Percentiles rank a stretch among this genome's conserved stretches.
Conservation (phyloP, 139 green algal genomes). For the Tetraselmis chui region DNA sequence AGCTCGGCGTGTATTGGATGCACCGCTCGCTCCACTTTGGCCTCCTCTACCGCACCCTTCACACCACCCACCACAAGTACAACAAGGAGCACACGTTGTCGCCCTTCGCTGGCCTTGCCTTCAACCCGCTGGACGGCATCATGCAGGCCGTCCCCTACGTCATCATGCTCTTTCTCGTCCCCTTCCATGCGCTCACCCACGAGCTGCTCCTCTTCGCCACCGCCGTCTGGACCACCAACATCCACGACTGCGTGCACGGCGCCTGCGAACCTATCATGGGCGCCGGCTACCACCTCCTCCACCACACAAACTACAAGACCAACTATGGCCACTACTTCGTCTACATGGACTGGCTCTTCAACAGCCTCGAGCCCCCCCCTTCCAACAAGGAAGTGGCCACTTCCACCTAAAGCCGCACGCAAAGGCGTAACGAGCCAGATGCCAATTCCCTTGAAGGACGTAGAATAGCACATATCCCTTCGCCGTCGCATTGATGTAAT, state of each 20-base stretch:
- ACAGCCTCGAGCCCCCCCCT: slow-evolving; percentile 36
- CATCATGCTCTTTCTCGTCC: slow-evolving; percentile 71
- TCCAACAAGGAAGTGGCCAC: not conserved
- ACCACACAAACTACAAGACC: slow-evolving; percentile 89
- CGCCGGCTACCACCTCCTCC: slow-evolving; percentile 91
- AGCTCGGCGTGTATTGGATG: slow-evolving; percentile 95
- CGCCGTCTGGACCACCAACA: slow-evolving; percentile 92
- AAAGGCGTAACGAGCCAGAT: no score
- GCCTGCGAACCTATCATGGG: slow-evolving; percentile 83
- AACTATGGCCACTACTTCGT: slow-evolving; percentile 95
- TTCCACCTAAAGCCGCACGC: no score
- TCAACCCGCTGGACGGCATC: slow-evolving; percentile 84
- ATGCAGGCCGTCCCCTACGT: slow-evolving; percentile 81
- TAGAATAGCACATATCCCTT: no score
- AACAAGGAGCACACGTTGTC: slow-evolving; percentile 96
- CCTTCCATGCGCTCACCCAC: slow-evolving; percentile 88
- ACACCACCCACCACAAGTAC: slow-evolving; percentile 92
- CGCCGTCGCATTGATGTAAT: no score
- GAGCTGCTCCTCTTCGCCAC: slow-evolving; percentile 90
- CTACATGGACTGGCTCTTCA: slow-evolving; percentile 80
- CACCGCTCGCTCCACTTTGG: slow-evolving; percentile 82
- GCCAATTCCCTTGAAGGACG: no score
- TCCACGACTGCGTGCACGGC: slow-evolving; percentile 88
- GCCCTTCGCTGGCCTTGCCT: slow-evolving; percentile 92
- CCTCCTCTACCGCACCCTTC: slow-evolving; percentile 62